Base-by-base conservation (phyloP, 2,329 filamentous ascomycete genomes). In the Coleophoma eucalyptorum region DNA sequence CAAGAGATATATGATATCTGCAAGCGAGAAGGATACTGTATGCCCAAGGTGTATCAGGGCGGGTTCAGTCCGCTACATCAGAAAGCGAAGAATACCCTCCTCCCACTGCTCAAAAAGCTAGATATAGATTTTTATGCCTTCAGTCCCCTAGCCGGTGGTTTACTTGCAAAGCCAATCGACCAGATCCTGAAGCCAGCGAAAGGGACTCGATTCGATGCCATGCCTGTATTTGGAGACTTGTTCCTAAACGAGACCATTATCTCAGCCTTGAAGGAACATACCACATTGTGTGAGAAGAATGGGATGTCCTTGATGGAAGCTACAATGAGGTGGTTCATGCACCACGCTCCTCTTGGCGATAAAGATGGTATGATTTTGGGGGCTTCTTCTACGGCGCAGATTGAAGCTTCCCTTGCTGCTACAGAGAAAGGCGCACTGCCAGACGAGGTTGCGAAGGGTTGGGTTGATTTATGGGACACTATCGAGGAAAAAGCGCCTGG, bases 141-240 rank as follows among this genome's bases (percentile, higher is more conserved):
- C 67, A 85, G 84, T 58, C 81, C 81, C 0, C 68, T 84, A 21
- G 81, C 80, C 3, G 82, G 82, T 18, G 83, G 82, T 2, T 65
- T 85, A 21, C 79, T 85, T 61, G 77, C 74, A 8, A 52, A 52
- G 21, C 43, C 47, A 26, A 26, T 44, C 20, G 42, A 44, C 16
- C 11, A 10, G 4, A 16, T 44, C 16, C 26, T 44, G 12, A 41
- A 50, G 18, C 43, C 49, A n/a, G 44, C 49, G 4, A 34, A 43
- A 20, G 48, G 48, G 3, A 35, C 48, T 20, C 26, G 48, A 8
- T 50, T 50, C 15, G 48, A 50, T 45, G 41, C 40, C 13, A 50
- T 50, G 48, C 42, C 42, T 15, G 33, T 50, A 7, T 50, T 50
- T 19, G 48, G 48, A 15, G 41, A 45, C 21, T 15, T 45, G 40